phyloP scores from a whole-genome alignment of 345 rosid species.

The rapeseed (Brassica napus) region Da-Ae NC_063440.1:23939001-23939500 shows the following conservation, averaged over 20 bases:
- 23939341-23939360: conserved; percentile 24
- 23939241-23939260: conserved; percentile 38
- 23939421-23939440: neutral
- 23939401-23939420: conserved; percentile 17
- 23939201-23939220: conserved; percentile 43
- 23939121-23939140: conserved; percentile 16
- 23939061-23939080: conserved; percentile 34
- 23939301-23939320: neutral
- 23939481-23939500: conserved; percentile 2
- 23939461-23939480: conserved; percentile 5
- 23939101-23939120: conserved; percentile 23
- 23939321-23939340: conserved; percentile 33
- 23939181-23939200: conserved; percentile 40
- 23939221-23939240: conserved; percentile 45
- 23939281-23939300: conserved; percentile 2
- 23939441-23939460: conserved; percentile 23
- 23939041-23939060: conserved; percentile 17
- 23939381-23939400: conserved; percentile 23
- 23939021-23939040: neutral
- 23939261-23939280: conserved; percentile 7
- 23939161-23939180: conserved; percentile 15
- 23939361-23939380: conserved; percentile 9
- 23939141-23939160: conserved; percentile 38
- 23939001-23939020: neutral
- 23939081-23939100: conserved; percentile 38